Base-by-base conservation (phyloP, 2,329 filamentous ascomycete genomes). In the Colletotrichum cuscutae region DNA sequence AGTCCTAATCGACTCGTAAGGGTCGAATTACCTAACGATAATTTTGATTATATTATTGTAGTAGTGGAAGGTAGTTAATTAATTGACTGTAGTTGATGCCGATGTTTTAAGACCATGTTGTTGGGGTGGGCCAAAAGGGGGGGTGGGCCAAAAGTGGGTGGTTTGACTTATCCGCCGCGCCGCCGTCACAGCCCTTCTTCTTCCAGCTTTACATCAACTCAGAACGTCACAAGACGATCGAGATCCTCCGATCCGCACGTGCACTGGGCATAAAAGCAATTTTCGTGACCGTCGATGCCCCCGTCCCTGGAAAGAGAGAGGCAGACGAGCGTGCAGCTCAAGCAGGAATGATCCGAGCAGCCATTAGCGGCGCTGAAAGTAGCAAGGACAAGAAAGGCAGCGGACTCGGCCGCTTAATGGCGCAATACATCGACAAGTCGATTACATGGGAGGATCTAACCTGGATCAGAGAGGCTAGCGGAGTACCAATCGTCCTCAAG, bases 151-250 rank as follows among this genome's bases (percentile, higher is more conserved):
- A n/a, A n/a, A n/a, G n/a, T n/a, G n/a, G n/a, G n/a, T n/a, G n/a
- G n/a, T n/a, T n/a, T n/a, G n/a, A n/a, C n/a, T n/a, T n/a, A 22
- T 64, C 73, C 3, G 78, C 79, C n/a, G 79, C 84, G 1, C 83
- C 83, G 0, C 62, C 75, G 0, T 60, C 71, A 4, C 75, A 83
- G 69, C 82, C 82, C 19, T 87, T 88, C 79, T 89, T 90, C 82
- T 90, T 91, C 77, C 90, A 92, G 77, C 82, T 92, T 4, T 92
- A 92, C 75, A 87, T 91, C 65, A 86, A 91, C 79, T 87, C 87
- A 73, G 83, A 90, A 67, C 83, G 89, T 0, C 66, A 78, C 6
- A 87, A 89, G 66, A 88, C 88, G 4, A 86, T 86, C 68, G 80
- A 80, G 0, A 79, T 91, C 1, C 78, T 92, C 0, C 78, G 77